These are phyloP conservation scores for Pseudoturritis turrita DNA, from an alignment of 345 rosid genomes.

Conservation along the genomic window DNA sequence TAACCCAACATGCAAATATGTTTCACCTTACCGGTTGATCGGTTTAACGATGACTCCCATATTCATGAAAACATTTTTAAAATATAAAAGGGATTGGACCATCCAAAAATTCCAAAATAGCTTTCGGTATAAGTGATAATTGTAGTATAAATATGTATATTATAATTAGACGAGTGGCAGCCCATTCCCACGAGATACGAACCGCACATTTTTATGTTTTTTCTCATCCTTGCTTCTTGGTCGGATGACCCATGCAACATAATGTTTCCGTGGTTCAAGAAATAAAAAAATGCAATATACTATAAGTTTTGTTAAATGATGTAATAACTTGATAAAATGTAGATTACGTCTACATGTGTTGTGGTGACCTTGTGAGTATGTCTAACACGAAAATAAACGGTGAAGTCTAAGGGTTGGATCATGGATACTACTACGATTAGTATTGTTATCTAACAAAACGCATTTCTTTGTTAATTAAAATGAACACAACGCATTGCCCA, in stretches of 20 bases:
- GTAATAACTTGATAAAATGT: neutral
- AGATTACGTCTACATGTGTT: neutral
- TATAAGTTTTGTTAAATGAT: neutral
- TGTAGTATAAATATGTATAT: neutral
- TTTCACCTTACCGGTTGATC: neutral
- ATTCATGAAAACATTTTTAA: neutral
- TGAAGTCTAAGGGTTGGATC: neutral
- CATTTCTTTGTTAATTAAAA: too few species aligned
- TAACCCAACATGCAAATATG: neutral
- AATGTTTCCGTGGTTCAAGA: neutral
- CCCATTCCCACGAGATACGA: conserved; percentile 15
- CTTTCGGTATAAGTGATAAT: neutral
- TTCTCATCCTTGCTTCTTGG: neutral
- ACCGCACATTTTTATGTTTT: conserved; percentile 18
- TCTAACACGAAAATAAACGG: neutral
- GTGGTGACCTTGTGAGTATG: neutral
- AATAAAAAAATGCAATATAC: neutral
- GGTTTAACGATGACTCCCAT: neutral
- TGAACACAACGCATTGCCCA: too few species aligned
- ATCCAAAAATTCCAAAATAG: neutral
- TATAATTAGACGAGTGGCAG: conserved; percentile 1
- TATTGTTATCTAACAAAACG: too few species aligned
- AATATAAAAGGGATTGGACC: neutral
- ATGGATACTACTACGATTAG: too few species aligned
- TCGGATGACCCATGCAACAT: conserved; percentile 26